Percentiles rank a stretch among this genome's conserved stretches.
Conservation (phyloP, 345 rosid species). For the Trapa incisa region DNA sequence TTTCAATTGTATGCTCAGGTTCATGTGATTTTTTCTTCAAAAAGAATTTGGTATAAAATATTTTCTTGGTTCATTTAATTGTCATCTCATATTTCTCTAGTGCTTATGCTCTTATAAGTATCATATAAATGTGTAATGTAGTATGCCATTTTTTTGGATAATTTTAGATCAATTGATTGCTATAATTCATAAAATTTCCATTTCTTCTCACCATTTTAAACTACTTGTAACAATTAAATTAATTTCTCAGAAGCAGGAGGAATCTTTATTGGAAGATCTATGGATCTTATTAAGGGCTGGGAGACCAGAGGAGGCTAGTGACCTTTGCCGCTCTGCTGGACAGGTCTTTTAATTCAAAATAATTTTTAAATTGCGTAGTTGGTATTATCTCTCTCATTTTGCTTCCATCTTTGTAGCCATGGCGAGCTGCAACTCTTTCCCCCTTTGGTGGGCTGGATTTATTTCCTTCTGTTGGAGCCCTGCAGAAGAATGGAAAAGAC, state of each 20-base stretch:
- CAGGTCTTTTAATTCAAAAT: slow-evolving; percentile 41
- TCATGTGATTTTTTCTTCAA: background rate
- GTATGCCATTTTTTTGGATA: background rate
- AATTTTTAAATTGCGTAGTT: background rate
- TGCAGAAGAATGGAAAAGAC: slow-evolving; percentile 66
- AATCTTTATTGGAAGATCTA: slow-evolving; percentile 86
- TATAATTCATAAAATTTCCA: background rate
- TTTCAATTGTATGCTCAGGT: background rate
- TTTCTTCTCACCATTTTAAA: background rate
- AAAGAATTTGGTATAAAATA: background rate
- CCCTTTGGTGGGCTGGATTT: slow-evolving; percentile 81
- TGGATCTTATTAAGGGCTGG: slow-evolving; percentile 96
- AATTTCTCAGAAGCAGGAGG: slow-evolving; percentile 72
- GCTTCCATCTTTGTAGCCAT: slow-evolving; percentile 34
- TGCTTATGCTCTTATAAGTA: background rate
- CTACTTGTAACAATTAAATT: background rate
- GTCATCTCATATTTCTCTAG: background rate
- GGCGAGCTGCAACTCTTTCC: slow-evolving; percentile 89
- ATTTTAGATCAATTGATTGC: too few species aligned
- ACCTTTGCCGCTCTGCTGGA: slow-evolving; percentile 90
- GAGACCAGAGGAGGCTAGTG: slow-evolving; percentile 82
- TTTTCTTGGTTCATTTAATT: background rate
- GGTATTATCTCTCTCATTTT: background rate
- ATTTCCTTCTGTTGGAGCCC: slow-evolving; percentile 75
- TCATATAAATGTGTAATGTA: background rate